Conservation (phyloP, 2,329 filamentous ascomycete genomes). For the Botrytis galanthina region DNA sequence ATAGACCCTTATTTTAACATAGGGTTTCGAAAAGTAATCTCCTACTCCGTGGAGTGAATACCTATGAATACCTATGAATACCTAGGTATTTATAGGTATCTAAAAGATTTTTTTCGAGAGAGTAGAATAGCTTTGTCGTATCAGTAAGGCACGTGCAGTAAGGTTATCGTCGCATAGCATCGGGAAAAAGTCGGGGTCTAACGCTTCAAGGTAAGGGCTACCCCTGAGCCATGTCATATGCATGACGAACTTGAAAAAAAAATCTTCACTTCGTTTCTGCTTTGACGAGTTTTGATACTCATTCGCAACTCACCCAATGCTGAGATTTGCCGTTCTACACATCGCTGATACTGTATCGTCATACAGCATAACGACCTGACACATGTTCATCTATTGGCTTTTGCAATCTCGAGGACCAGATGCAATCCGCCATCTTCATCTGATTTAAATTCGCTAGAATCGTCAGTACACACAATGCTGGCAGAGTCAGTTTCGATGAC, state of each 20-base stretch:
- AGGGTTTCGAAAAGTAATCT: not conserved
- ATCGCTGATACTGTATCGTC: not conserved
- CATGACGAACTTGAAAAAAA: not conserved
- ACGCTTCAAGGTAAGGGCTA: not conserved
- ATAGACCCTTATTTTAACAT: not conserved
- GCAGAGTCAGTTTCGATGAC: not conserved
- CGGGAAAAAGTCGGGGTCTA: not conserved
- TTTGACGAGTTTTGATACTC: not conserved
- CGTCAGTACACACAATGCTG: not conserved
- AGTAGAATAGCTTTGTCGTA: not conserved
- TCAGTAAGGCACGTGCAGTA: not conserved
- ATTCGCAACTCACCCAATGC: not conserved
- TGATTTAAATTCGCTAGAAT: not conserved
- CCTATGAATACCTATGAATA: too few species aligned
- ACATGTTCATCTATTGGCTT: not conserved
- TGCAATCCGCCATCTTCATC: not conserved
- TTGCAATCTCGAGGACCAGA: not conserved
- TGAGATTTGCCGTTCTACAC: not conserved
- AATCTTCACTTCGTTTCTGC: not conserved
- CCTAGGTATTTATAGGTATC: not conserved
- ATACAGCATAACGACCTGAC: not conserved
- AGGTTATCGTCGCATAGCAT: not conserved
- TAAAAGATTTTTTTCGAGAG: not conserved
- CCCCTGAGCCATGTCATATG: not conserved
- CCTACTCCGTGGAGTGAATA: not conserved